Conservation (phyloP, 352 stramenopile genomes). For the Peronospora belbahrii region DNA sequence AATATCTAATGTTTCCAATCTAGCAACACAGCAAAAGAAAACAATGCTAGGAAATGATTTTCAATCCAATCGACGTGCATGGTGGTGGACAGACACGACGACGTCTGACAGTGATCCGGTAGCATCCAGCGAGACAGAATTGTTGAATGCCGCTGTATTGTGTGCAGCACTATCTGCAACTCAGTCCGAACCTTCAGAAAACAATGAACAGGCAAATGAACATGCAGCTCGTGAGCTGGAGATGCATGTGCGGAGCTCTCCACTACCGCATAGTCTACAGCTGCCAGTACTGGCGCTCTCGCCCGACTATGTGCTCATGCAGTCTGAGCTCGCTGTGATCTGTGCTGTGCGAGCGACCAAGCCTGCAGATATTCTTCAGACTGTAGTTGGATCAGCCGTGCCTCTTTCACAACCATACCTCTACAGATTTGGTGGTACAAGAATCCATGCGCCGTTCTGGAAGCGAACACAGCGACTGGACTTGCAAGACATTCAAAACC, state of each 20-base stretch:
- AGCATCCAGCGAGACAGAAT: slow-evolving; percentile 55
- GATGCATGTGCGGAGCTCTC: slow-evolving; percentile 50
- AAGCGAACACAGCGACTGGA: slow-evolving; percentile 53
- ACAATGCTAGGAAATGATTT: background rate
- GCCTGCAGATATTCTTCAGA: slow-evolving; percentile 52
- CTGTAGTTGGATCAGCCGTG: slow-evolving; percentile 59
- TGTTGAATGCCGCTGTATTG: slow-evolving; percentile 67
- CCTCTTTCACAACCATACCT: slow-evolving; percentile 55
- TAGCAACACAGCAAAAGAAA: slow-evolving; percentile 7
- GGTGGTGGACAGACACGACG: slow-evolving; percentile 43
- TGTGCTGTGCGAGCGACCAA: slow-evolving; percentile 61
- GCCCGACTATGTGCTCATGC: slow-evolving; percentile 48
- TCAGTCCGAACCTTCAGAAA: slow-evolving; percentile 13
- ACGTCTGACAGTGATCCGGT: slow-evolving; percentile 12
- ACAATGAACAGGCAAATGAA: slow-evolving; percentile 13
- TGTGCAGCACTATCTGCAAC: slow-evolving; percentile 53
- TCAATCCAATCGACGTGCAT: slow-evolving; percentile 1
- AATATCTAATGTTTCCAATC: slow-evolving; percentile 6
- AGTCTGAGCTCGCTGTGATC: slow-evolving; percentile 51
- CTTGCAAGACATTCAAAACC: slow-evolving; percentile 38
- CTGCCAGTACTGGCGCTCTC: slow-evolving; percentile 49
- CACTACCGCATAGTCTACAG: slow-evolving; percentile 52
- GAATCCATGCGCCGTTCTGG: slow-evolving; percentile 76
- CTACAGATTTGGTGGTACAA: slow-evolving; percentile 63
- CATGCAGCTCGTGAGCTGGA: slow-evolving; percentile 35